These are phyloP conservation scores for Eucalyptus pumila DNA, from an alignment of 345 rosid species.

Conservation along the genomic window DNA sequence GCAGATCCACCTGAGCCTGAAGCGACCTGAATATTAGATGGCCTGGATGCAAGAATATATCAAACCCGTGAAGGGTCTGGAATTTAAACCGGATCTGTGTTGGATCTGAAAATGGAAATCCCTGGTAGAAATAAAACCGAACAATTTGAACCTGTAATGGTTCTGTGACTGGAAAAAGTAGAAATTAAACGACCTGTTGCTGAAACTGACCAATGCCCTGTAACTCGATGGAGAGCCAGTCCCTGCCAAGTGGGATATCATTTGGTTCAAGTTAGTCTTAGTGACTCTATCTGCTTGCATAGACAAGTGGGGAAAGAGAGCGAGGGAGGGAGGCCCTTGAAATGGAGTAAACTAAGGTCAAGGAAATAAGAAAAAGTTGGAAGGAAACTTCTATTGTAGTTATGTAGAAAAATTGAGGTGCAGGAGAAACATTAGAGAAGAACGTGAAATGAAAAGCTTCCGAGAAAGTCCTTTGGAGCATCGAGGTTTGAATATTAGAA, in stretches of 20 bases:
- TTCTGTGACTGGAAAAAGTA: not conserved
- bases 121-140: not conserved
- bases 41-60: not conserved
- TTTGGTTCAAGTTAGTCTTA: not conserved
- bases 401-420: not conserved
- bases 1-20: not conserved
- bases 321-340: not conserved
- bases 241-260: not conserved
- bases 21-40: not conserved
- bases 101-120: not conserved
- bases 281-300: not conserved
- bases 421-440: not conserved
- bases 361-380: not conserved
- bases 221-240: not conserved
- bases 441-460: not conserved
- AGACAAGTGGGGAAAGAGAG: not conserved
- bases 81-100: not conserved
- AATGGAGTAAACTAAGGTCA: not conserved
- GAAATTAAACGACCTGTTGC: not conserved
- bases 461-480: not conserved
- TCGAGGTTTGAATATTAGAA: not conserved
- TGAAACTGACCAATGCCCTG: not conserved
- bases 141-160: not conserved
- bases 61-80: not conserved
- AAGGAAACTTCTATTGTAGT: not conserved